Base-by-base conservation (phyloP, 805 yeast species). In the Zygoascus bituminiphila region DNA sequence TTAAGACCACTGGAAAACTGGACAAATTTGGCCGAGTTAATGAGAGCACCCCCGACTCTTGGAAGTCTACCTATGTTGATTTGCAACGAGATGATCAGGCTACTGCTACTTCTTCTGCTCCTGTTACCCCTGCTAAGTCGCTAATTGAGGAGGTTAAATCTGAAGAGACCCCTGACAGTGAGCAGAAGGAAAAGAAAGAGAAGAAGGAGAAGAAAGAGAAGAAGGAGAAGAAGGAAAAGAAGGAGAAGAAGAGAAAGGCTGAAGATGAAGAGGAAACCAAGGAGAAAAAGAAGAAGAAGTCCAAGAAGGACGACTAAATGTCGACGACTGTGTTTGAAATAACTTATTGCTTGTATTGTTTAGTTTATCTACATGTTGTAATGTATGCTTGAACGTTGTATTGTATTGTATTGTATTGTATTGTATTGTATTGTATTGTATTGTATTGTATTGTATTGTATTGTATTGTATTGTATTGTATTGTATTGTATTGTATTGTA, bases 1-100 rank as follows among this genome's bases (percentile, higher is more conserved):
- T 93, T 77, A 91, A 89, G 78, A 84, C 94, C 47, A 95, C 85
- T 57, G 98, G 98, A 63, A 91, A 93, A 73, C 81, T 93, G 64
- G 98, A 93, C 76, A 87, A 91, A 72, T 93, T 72, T 64, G 98
- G 98, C 55, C 83, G 96, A 74, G 76, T 74, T 55, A 93, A 88
- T 64, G 98, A 93, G 70, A 82, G 79, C 67, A 93, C 98, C 24
- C 98, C 98, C 61, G 84, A 79, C 42, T 75, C 79, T 37, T 93
- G 98, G 98, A 88, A 88, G 74, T 74, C 75, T 60, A 81, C 78
- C 44, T 93, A 91, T 68, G 84, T 82, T 58, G 74, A 70, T 64
- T 84, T 46, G 44, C 35, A 45, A 7, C 53, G 51, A 26, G 53
- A 47, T 31, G 54, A 49, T 14, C 45, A 49, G 19, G 46, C 51